Base-by-base conservation (phyloP, 768 basidiomycete genomes). In the Leucosporidium creatinivorum region DNA sequence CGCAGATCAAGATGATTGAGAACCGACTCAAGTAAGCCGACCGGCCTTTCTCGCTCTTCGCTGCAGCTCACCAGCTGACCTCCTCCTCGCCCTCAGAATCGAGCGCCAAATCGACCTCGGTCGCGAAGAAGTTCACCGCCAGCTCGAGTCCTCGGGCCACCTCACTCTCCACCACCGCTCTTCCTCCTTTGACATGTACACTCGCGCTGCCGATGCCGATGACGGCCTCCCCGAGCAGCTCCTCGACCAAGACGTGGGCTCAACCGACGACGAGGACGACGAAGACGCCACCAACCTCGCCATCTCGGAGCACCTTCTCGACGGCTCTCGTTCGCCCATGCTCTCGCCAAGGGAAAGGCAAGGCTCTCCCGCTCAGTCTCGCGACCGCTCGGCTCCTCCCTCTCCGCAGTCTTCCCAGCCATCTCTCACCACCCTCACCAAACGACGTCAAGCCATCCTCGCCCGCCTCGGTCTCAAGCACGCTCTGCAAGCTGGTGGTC, bases 1-100 rank as follows among this genome's bases (percentile, higher is more conserved):
- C 18, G 36, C 73, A 93, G 92, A 79, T 96, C 19, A 91, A 91
- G 73, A 97, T 98, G 85, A 89, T 97, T 66, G 86, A 88, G 76
- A 97, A 98, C 77, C 84, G 94, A n/a, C 83, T 85, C 73, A 84
- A 68, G 77, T 79, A 23, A 69, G 76, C 36, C 48, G n/a, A n/a
- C 36, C 17, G 39, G 21, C 30, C 6, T 1, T 25, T 52, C 8
- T 39, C 13, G 23, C 12, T 31, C 30, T 19, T 56, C 30, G 9
- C 8, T 19, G 23, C 21, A 18, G 3, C 0, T 15, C 25, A 21
- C 8, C 39, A 7, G 28, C 39, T 58, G 50, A 28, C 25, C 3
- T 3, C 39, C 4, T 50, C 31, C 33, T 15, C 51, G 4, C 25
- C 31, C 31, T 15, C 64, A 69, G 74, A 25, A 65, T 75, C 26